These are phyloP conservation scores for Rosa persica DNA, from an alignment of 306 rosid genomes.

Conservation along the genomic window DNA sequence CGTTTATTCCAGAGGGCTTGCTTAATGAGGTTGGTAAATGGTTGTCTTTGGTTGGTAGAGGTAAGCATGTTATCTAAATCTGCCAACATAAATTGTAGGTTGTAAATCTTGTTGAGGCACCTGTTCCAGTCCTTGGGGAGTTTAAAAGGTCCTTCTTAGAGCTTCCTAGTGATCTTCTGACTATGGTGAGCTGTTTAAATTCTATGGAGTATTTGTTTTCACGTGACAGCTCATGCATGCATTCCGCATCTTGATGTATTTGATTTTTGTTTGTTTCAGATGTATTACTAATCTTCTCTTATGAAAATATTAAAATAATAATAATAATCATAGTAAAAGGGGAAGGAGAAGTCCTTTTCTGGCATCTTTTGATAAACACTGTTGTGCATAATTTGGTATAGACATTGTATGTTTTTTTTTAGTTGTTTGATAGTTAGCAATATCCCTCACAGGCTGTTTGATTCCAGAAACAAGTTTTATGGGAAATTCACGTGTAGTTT, in stretches of 20 bases:
- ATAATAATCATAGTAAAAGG: background rate
- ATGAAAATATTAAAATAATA: background rate
- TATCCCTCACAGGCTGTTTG: background rate
- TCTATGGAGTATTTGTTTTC: background rate
- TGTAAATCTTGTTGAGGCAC: conserved; percentile 92
- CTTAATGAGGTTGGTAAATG: conserved; percentile 69
- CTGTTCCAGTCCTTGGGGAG: conserved; percentile 86
- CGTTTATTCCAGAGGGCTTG: conserved; percentile 60
- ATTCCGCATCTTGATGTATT: background rate
- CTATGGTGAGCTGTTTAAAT: conserved; percentile 62
- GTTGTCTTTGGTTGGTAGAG: conserved; percentile 25
- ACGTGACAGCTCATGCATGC: background rate
- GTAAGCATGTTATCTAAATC: conserved; percentile 7
- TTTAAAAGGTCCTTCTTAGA: conserved; percentile 77
- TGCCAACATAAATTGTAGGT: conserved; percentile 49
- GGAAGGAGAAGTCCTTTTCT: background rate
- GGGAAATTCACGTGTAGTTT: no score
- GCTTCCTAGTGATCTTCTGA: conserved; percentile 93
- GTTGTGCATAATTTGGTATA: no score
- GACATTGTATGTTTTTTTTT: no score
- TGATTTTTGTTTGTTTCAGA: background rate
- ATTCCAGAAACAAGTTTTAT: background rate
- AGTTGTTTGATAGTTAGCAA: no score
- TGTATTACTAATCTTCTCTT: background rate
- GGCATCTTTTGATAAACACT: background rate